A percentile compares a stretch with the other conserved stretches of the same genome.
phyloP scores from a whole-genome alignment of 2,329 filamentous ascomycete genomes.

The Zymoseptoria tritici region DNA sequence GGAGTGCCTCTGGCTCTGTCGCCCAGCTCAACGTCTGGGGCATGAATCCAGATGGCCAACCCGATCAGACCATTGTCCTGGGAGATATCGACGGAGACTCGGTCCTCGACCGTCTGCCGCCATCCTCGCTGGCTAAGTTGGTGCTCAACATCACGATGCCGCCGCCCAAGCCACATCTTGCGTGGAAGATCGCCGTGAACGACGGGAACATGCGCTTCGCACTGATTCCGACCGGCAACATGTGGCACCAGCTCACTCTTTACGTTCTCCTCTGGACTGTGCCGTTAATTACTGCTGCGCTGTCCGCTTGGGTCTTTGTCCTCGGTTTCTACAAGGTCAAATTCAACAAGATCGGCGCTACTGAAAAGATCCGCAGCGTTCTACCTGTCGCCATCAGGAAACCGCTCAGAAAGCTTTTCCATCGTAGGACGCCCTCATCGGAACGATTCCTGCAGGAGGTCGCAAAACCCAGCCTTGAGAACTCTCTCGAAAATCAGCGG shows the following conservation, averaged over 20 bases:
- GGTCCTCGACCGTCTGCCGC: slow-evolving; percentile 53
- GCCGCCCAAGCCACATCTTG: slow-evolving; percentile 46
- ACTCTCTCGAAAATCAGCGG: slow-evolving; percentile 35
- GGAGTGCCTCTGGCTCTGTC: slow-evolving; percentile 42
- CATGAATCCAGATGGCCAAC: slow-evolving; percentile 53
- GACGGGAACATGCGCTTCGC: slow-evolving; percentile 46
- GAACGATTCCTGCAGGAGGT: slow-evolving; percentile 4
- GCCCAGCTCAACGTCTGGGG: slow-evolving; percentile 59
- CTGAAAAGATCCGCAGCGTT: slow-evolving; percentile 17
- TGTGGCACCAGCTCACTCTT: slow-evolving; percentile 45
- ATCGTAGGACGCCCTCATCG: background rate
- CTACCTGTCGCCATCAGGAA: slow-evolving; percentile 4
- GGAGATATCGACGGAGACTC: slow-evolving; percentile 55
- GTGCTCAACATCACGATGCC: slow-evolving; percentile 48
- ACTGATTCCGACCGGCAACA: slow-evolving; percentile 46
- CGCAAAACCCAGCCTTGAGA: slow-evolving; percentile 19
- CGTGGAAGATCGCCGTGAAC: slow-evolving; percentile 47
- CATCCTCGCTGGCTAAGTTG: slow-evolving; percentile 41
- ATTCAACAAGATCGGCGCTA: slow-evolving; percentile 47
- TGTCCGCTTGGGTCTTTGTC: slow-evolving; percentile 49
- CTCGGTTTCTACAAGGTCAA: slow-evolving; percentile 55
- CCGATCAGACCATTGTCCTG: slow-evolving; percentile 50
- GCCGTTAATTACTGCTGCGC: slow-evolving; percentile 42
- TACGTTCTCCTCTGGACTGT: slow-evolving; percentile 47
- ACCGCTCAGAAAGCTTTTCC: slow-evolving; percentile 4